Base-by-base conservation (phyloP, 139 green algal species). In the Coccomyxa sp. region DNA sequence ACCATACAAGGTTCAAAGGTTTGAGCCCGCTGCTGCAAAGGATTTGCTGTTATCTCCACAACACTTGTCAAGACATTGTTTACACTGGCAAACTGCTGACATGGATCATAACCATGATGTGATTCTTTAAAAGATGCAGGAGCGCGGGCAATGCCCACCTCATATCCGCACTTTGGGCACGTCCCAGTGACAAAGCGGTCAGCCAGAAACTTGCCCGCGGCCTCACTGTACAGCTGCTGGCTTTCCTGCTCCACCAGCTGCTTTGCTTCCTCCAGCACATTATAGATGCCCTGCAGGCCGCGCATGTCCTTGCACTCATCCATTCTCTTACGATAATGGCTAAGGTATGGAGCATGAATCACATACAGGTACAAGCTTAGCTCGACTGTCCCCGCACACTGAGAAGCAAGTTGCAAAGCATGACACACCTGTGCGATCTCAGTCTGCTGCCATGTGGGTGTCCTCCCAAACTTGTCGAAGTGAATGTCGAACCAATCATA, bases 401-500 rank as follows among this genome's bases (percentile, higher is more conserved):
- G 38, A 51, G 38, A 51, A 7, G 38, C 38, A 27, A 75, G 21
- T 75, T 28, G 21, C 25, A 28, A 27, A 14, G 66, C 66, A 75
- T 75, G 66, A n/a, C 85, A 84, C 27, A 83, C 85, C 93, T 95
- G 83, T 7, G 76, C 86, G 57, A 96, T 95, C 67, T 91, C 85
- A 7, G 92, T 96, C 82, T 96, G 93, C 71, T 89, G 84, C 38
- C 86, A 88, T 25, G 94, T 97, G 74, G 96, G 97, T 15, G 96
- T 98, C 60, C 96, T 90, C 15, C 94, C 96, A 89, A 98, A 99
- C 76, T 95, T 93, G 92, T 99, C 96, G 86, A 98, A 98, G 12
- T 81, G 85, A 79, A 98, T 97, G 90, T 96, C 95, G 86, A 99
- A 99, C 96, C 96, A 99, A 31, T 96, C 83, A 85, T 99, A 99